phyloP scores from a whole-genome alignment of 345 rosid species.

The Gossypium rotundifolium region DNA sequence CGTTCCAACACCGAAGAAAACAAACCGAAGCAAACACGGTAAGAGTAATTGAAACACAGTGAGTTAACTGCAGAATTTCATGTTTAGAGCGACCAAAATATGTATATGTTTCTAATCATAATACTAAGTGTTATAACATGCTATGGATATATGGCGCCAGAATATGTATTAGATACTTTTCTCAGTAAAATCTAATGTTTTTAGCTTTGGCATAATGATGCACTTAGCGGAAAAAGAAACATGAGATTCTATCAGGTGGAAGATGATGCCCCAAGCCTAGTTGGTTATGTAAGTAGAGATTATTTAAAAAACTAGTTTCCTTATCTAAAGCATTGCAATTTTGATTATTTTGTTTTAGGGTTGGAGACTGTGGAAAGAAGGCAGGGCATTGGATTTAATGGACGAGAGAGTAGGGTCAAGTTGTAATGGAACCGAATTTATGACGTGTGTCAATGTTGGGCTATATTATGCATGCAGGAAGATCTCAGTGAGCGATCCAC shows the following conservation, averaged over 20 bases:
- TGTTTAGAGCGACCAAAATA: not conserved
- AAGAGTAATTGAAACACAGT: slow-evolving; percentile 8
- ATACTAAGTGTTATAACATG: not conserved
- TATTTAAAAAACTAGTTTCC: too few species aligned
- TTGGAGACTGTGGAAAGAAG: slow-evolving; percentile 9
- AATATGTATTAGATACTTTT: slow-evolving; percentile 44
- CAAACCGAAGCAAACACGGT: not conserved
- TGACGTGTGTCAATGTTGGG: not conserved
- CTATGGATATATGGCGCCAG: slow-evolving; percentile 70
- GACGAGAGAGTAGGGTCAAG: not conserved
- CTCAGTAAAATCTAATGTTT: slow-evolving; percentile 53
- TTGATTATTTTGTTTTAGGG: not conserved
- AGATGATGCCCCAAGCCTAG: slow-evolving; percentile 27
- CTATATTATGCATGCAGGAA: slow-evolving; percentile 10
- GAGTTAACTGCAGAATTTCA: not conserved
- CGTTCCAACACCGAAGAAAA: not conserved
- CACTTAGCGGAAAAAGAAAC: slow-evolving; percentile 47
- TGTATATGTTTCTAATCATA: not conserved
- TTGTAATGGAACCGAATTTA: not conserved
- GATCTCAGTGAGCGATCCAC: slow-evolving; percentile 1
- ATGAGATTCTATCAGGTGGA: slow-evolving; percentile 25
- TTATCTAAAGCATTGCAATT: not conserved
- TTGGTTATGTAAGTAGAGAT: slow-evolving; percentile 38
- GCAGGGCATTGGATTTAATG: not conserved
- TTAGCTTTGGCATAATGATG: slow-evolving; percentile 52